Evolutionary conservation across 352 stramenopile species (phyloP).

Genomic region (Phytophthora sp.): DNA sequence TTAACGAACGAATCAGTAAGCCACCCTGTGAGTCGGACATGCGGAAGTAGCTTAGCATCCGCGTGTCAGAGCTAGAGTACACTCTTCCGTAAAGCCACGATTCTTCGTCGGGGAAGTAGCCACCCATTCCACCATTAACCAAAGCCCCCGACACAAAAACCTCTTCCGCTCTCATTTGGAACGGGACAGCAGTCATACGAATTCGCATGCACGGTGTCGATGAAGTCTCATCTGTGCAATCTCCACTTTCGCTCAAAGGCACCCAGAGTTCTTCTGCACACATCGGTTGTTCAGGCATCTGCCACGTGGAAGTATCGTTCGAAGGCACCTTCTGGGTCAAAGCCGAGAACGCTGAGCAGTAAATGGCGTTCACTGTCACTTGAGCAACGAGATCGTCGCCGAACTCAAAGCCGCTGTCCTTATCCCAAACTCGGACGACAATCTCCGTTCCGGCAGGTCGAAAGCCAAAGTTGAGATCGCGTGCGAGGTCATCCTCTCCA

Average conservation of each 20-base stretch:
- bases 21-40: slow-evolving; percentile 73
- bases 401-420: slow-evolving; percentile 89
- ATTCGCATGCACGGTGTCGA: slow-evolving; percentile 70
- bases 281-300: slow-evolving; percentile 66
- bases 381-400: slow-evolving; percentile 82
- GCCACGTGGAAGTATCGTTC: slow-evolving; percentile 67
- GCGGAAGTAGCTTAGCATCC: slow-evolving; percentile 79
- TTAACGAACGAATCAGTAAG: slow-evolving; percentile 67
- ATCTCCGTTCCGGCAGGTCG: slow-evolving; percentile 81
- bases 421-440: slow-evolving; percentile 70
- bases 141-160: slow-evolving; percentile 52
- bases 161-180: slow-evolving; percentile 75
- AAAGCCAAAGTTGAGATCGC: slow-evolving; percentile 88
- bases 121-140: slow-evolving; percentile 76
- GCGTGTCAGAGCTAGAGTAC: slow-evolving; percentile 69
- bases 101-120: slow-evolving; percentile 63
- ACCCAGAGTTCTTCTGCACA: slow-evolving; percentile 85
- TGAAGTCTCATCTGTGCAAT: slow-evolving; percentile 24
- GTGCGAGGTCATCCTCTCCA: slow-evolving; percentile 48
- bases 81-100: slow-evolving; percentile 75
- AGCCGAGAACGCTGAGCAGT: slow-evolving; percentile 78
- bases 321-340: slow-evolving; percentile 48
- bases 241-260: slow-evolving; percentile 45
- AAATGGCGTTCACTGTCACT: slow-evolving; percentile 78
- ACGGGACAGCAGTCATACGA: slow-evolving; percentile 73